A percentile compares a stretch with the other conserved stretches of the same genome.
Evolutionary conservation across 2,329 filamentous ascomycete genomes (phyloP).

Genomic region (Fusarium zealandicum): DNA sequence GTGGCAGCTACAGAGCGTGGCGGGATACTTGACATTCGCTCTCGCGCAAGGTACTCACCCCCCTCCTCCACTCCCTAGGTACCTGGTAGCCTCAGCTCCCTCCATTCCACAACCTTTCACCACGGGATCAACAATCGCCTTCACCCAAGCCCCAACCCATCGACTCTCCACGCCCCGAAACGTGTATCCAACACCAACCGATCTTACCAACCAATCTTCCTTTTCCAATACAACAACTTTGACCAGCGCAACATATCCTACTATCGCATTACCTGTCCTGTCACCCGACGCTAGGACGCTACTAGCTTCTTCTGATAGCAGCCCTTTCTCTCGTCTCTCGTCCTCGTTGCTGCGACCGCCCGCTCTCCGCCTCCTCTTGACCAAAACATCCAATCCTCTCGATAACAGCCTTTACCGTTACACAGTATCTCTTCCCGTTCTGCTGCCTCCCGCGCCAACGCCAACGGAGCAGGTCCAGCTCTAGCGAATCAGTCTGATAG

Average conservation of each 20-base stretch:
- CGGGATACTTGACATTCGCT: background rate
- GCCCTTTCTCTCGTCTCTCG: slow-evolving; percentile 2
- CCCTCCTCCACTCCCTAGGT: no score
- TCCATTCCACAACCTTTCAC: slow-evolving; percentile 13
- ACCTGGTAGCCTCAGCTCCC: slow-evolving; percentile 14
- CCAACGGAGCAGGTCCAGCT: slow-evolving; percentile 5
- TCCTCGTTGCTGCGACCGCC: slow-evolving; percentile 5
- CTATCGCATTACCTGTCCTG: slow-evolving; percentile 20
- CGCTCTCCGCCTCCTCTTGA: slow-evolving; percentile 33
- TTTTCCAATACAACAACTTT: background rate
- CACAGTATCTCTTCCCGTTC: slow-evolving; percentile 16
- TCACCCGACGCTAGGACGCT: slow-evolving; percentile 28
- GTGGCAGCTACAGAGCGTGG: background rate
- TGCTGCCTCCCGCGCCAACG: slow-evolving; percentile 20
- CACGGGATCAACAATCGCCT: slow-evolving; percentile 9
- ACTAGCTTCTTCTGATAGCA: slow-evolving; percentile 17
- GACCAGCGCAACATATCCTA: background rate
- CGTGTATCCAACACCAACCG: background rate
- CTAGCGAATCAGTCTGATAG: slow-evolving; percentile 15
- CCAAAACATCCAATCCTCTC: slow-evolving; percentile 19
- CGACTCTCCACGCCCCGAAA: background rate
- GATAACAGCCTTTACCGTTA: slow-evolving; percentile 21
- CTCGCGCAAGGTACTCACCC: slow-evolving; percentile 1
- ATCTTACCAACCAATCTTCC: background rate
- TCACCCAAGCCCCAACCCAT: background rate